Conservation (phyloP, 2,329 filamentous ascomycete genomes). For the Graphiopsis chlorocephala region DNA sequence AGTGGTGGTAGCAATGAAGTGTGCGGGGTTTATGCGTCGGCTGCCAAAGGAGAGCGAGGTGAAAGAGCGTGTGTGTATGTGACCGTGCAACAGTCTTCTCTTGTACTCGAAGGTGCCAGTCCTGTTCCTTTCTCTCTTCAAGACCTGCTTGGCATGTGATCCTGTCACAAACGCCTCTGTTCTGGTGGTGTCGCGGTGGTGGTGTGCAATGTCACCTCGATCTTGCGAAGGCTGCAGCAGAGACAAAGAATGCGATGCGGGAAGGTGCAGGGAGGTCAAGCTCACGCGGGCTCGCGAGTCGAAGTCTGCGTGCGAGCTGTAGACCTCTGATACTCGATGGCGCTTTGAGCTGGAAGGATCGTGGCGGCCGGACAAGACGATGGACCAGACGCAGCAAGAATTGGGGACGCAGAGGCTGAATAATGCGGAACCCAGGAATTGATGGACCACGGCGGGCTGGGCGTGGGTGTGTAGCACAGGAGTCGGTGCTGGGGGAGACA, state of each 20-base stretch:
- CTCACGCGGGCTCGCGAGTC: slow-evolving; percentile 3
- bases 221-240: slow-evolving; percentile 8
- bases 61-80: slow-evolving; percentile 17
- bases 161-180: slow-evolving; percentile 11
- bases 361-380: slow-evolving; percentile 8
- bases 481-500: not conserved
- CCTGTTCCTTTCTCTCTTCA: slow-evolving; percentile 18
- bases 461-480: slow-evolving; percentile 15
- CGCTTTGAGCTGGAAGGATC: not conserved
- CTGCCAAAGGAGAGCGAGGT: not conserved
- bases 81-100: slow-evolving; percentile 17
- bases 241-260: slow-evolving; percentile 3
- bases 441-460: not conserved
- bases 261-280: not conserved
- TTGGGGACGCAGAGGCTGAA: not conserved
- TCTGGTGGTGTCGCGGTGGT: not conserved
- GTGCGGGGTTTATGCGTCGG: not conserved
- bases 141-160: slow-evolving; percentile 21
- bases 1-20: slow-evolving; percentile 6
- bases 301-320: not conserved
- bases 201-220: slow-evolving; percentile 1
- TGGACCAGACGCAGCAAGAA: not conserved
- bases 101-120: slow-evolving; percentile 12
- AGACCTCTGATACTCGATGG: not conserved
- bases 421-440: not conserved